Percentiles rank a stretch among this genome's conserved stretches.
Evolutionary conservation across 2,329 filamentous ascomycete genomes (phyloP).

Genomic region (Didymellaceae sp.): DNA sequence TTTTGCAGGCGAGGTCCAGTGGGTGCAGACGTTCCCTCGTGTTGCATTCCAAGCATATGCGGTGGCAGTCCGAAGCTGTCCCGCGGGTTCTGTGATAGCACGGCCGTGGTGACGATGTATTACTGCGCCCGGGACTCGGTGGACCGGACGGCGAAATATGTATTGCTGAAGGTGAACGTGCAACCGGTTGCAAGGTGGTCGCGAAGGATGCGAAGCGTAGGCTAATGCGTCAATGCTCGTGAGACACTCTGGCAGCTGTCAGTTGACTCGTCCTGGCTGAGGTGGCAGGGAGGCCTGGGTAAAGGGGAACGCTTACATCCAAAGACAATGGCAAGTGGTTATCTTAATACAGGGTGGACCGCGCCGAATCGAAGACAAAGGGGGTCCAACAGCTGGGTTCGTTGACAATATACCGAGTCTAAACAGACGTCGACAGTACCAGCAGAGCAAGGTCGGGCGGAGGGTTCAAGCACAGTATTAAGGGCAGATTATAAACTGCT

Average conservation of each 20-base stretch:
- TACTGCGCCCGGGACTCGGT: conserved; percentile 61
- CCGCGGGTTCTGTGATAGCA: conserved; percentile 77
- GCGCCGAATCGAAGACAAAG: conserved; percentile 37
- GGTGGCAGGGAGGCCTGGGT: neutral
- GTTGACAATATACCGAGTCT: conserved; percentile 24
- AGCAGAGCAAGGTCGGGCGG: conserved; percentile 20
- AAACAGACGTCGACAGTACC: conserved; percentile 23
- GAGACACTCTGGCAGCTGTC: conserved; percentile 12
- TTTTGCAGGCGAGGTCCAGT: conserved; percentile 63
- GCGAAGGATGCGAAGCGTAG: conserved; percentile 34
- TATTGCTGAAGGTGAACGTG: conserved; percentile 44
- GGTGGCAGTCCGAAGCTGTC: conserved; percentile 84
- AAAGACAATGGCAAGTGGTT: conserved; percentile 37
- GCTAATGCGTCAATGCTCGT: conserved; percentile 37
- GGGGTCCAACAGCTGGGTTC: conserved; percentile 29
- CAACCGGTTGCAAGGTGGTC: conserved; percentile 35
- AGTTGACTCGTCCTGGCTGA: conserved; percentile 4
- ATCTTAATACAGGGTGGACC: conserved; percentile 34
- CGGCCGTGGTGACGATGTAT: conserved; percentile 75
- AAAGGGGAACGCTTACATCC: conserved; percentile 31
- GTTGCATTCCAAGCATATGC: conserved; percentile 91
- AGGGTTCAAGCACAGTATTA: conserved; percentile 24
- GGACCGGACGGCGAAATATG: conserved; percentile 50
- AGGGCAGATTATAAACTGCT: conserved; percentile 21
- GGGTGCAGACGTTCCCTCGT: conserved; percentile 68